phyloP scores from a whole-genome alignment of 2,329 filamentous ascomycete genomes.

The Nigrograna mackinnonii region DNA sequence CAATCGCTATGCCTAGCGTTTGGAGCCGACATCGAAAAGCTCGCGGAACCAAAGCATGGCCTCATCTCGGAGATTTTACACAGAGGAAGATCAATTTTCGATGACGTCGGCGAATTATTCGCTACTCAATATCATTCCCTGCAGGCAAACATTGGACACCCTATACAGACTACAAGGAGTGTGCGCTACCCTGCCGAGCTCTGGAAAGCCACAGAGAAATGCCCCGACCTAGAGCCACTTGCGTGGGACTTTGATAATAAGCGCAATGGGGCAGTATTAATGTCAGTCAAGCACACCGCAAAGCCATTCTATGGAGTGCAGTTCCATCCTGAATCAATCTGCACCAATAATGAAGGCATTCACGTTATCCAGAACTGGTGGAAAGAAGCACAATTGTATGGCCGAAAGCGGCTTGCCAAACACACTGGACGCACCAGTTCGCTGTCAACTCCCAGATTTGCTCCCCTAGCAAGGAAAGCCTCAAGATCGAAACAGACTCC shows the following conservation, averaged over 20 bases:
- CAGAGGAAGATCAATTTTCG: constrained; percentile 66
- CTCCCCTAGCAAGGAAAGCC: neutral
- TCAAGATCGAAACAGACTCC: neutral
- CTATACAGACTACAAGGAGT: constrained; percentile 24
- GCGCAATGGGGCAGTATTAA: constrained; percentile 65
- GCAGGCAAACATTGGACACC: constrained; percentile 48
- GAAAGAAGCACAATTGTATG: constrained; percentile 63
- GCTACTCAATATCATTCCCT: constrained; percentile 79
- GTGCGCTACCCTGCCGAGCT: constrained; percentile 42
- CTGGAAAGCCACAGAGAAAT: constrained; percentile 42
- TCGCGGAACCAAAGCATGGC: constrained; percentile 79
- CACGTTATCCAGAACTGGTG: constrained; percentile 78
- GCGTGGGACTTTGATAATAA: constrained; percentile 52
- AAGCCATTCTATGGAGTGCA: constrained; percentile 87
- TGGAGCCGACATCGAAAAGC: constrained; percentile 66
- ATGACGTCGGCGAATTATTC: constrained; percentile 60
- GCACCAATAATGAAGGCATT: constrained; percentile 70
- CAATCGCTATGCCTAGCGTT: constrained; percentile 76
- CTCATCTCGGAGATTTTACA: constrained; percentile 74
- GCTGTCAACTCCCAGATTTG: neutral
- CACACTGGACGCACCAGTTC: constrained; percentile 2
- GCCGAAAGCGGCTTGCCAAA: constrained; percentile 18
- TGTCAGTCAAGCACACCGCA: constrained; percentile 70
- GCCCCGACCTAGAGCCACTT: constrained; percentile 46
- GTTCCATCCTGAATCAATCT: constrained; percentile 89